phyloP scores from a whole-genome alignment of 108 stramenopile species.

The Nannochloropsis gaditana region DNA sequence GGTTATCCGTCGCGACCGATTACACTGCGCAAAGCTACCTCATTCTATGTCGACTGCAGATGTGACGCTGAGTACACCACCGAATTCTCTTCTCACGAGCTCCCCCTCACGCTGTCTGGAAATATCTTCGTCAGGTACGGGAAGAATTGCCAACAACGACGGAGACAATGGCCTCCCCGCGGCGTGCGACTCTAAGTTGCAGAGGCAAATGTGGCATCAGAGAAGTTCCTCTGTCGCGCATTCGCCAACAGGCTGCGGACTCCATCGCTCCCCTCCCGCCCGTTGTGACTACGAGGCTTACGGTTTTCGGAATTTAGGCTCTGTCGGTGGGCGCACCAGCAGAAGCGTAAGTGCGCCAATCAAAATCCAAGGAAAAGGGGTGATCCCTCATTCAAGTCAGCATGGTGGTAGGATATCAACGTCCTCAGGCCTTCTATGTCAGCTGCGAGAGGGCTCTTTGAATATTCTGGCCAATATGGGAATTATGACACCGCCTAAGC shows the following conservation, averaged over 20 bases:
- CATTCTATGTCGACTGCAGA: no score
- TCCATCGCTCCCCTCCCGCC: background rate
- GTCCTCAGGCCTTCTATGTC: background rate
- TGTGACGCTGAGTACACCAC: no score
- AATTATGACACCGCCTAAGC: background rate
- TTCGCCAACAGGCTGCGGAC: background rate
- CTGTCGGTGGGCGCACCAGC: background rate
- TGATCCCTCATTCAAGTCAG: background rate
- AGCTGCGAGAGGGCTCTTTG: background rate
- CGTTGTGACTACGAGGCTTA: background rate
- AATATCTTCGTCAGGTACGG: background rate
- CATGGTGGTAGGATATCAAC: background rate
- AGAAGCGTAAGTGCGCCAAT: background rate
- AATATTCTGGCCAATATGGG: slow-evolving; percentile 17
- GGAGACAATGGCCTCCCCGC: background rate
- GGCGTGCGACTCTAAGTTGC: background rate
- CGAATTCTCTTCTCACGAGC: no score
- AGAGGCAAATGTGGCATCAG: background rate
- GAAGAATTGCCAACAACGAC: background rate
- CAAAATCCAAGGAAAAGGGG: background rate
- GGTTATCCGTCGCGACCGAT: no score
- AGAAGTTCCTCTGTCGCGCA: background rate
- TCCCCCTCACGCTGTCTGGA: no score
- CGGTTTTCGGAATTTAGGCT: background rate
- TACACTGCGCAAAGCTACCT: no score